These are phyloP conservation scores for Middelhovenomyces tepae DNA, from an alignment of 805 yeast species.

Conservation along the genomic window DNA sequence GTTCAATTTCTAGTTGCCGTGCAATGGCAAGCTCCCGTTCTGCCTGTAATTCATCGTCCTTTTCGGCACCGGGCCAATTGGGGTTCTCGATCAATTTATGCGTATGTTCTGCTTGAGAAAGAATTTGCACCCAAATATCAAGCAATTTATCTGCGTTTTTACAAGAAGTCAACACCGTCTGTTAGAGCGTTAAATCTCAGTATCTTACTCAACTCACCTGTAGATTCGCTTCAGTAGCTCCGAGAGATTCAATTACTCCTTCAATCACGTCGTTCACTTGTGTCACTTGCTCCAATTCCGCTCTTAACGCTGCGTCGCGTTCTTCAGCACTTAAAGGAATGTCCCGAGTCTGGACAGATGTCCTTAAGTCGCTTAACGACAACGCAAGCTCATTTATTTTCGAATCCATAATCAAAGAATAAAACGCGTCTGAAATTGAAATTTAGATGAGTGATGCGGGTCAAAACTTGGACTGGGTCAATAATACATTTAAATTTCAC, in stretches of 20 bases:
- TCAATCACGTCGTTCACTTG: constrained; percentile 16
- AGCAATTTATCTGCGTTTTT: constrained; percentile 22
- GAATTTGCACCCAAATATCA: constrained; percentile 23
- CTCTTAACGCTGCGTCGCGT: constrained; percentile 9
- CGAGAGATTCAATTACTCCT: constrained; percentile 13
- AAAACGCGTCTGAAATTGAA: too few relatives aligned
- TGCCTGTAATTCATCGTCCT: constrained; percentile 20
- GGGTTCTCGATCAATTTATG: constrained; percentile 18
- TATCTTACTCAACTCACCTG: constrained; percentile 2
- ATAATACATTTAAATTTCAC: too few relatives aligned
- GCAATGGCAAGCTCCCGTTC: constrained; percentile 12
- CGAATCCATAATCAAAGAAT: too few relatives aligned
- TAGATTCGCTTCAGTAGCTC: constrained; percentile 12
- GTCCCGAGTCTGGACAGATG: too few relatives aligned
- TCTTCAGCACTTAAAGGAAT: constrained; percentile 4
- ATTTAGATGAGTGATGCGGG: too few relatives aligned
- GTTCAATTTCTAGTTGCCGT: constrained; percentile 12
- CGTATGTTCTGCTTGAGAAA: constrained; percentile 27
- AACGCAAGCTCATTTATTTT: too few relatives aligned
- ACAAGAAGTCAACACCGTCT: constrained; percentile 16
- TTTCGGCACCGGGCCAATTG: constrained; percentile 25
- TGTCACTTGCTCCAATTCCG: constrained; percentile 16
- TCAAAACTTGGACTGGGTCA: too few relatives aligned
- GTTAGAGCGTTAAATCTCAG: background rate
- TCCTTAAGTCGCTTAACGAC: too few relatives aligned